Conservation (phyloP, 2,329 filamentous ascomycete genomes). For the Tolypocladium album region DNA sequence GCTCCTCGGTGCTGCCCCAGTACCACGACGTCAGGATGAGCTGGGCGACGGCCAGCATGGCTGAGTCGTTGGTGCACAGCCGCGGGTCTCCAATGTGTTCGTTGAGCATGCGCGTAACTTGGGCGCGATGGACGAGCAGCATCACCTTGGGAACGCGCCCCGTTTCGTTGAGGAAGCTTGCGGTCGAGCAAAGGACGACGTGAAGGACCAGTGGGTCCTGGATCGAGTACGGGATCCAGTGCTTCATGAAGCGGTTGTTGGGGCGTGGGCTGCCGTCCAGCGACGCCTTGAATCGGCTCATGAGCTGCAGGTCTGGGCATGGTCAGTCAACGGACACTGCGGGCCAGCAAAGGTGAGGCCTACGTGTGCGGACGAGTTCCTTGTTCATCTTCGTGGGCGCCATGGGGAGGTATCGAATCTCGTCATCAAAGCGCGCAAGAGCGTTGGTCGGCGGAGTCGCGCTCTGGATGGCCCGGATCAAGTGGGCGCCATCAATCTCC, state of each 20-base stretch:
- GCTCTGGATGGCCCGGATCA: constrained; percentile 12
- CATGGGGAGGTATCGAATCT: constrained; percentile 29
- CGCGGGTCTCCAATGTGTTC: constrained; percentile 28
- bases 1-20: constrained; percentile 34
- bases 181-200: constrained; percentile 37
- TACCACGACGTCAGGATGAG: constrained; percentile 43
- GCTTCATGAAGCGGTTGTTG: constrained; percentile 32
- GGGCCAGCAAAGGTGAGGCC: constrained; percentile 3
- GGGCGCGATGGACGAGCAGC: constrained; percentile 30
- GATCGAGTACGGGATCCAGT: constrained; percentile 35
- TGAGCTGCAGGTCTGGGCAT: constrained; percentile 32
- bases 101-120: constrained; percentile 34
- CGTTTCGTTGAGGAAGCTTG: constrained; percentile 40
- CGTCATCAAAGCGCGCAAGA: constrained; percentile 19
- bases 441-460: constrained; percentile 8
- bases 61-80: constrained; percentile 29
- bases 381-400: constrained; percentile 30
- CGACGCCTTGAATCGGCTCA: constrained; percentile 39
- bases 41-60: constrained; percentile 36
- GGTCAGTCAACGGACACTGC: background rate
- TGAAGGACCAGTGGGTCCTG: constrained; percentile 38
- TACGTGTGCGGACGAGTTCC: constrained; percentile 37
- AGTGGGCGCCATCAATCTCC: constrained; percentile 13
- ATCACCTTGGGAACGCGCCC: constrained; percentile 32
- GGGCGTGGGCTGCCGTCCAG: constrained; percentile 36